Conservation (phyloP, 306 rosid genomes). For the Casuarina glauca region DNA sequence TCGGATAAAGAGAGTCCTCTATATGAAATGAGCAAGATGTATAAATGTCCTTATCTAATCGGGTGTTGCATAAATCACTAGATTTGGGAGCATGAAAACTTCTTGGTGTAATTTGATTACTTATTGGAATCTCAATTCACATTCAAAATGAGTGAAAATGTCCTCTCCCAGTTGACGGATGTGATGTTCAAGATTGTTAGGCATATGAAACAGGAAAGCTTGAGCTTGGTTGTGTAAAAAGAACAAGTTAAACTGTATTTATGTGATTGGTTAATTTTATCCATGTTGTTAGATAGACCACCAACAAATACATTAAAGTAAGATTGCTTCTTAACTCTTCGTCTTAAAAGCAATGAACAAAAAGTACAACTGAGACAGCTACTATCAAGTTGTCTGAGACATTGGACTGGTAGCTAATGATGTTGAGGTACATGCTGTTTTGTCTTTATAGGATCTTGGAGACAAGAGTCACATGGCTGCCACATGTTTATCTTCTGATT, state of each 20-base stretch:
- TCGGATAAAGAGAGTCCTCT: not conserved
- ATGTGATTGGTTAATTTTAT: not conserved
- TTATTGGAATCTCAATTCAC: not conserved
- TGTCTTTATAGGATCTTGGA: constrained; percentile 32
- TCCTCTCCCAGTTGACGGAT: not conserved
- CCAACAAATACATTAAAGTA: not conserved
- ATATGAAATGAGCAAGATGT: not conserved
- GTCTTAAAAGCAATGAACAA: not conserved
- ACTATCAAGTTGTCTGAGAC: constrained; percentile 19
- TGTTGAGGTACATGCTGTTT: constrained; percentile 30
- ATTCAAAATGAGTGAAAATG: not conserved
- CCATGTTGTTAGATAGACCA: not conserved
- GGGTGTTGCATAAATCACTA: not conserved
- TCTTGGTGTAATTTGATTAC: not conserved
- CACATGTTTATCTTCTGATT: constrained; percentile 44
- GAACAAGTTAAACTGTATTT: not conserved
- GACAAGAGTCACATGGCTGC: constrained; percentile 63
- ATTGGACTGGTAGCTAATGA: constrained; percentile 21
- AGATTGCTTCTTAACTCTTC: not conserved
- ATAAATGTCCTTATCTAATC: not conserved
- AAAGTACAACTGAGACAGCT: constrained; percentile 3
- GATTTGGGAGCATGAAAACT: not conserved
- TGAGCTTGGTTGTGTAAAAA: not conserved
- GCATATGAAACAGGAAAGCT: not conserved
- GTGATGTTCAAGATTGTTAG: not conserved